Conservation (phyloP, 2,329 filamentous ascomycete species). For the Hymenoscyphus infarciens region DNA sequence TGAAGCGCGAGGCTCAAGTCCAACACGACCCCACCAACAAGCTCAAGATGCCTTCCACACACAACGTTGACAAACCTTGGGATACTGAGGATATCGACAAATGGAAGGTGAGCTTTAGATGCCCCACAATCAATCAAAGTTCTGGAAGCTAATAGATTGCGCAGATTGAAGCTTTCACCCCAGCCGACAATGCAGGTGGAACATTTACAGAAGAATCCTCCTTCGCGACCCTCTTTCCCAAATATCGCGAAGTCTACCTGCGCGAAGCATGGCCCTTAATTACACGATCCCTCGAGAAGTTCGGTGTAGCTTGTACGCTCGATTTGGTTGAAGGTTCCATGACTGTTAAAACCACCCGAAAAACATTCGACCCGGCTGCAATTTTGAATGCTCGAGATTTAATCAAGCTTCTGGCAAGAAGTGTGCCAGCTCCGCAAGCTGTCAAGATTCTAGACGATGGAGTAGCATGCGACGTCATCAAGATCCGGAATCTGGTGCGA, state of each 20-base stretch:
- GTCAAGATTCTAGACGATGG: slow-evolving; percentile 93
- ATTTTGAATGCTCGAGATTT: slow-evolving; percentile 93
- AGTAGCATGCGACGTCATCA: slow-evolving; percentile 90
- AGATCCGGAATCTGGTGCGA: slow-evolving; percentile 83
- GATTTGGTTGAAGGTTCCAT: slow-evolving; percentile 95
- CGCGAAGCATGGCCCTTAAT: slow-evolving; percentile 91
- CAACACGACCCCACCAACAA: slow-evolving; percentile 19
- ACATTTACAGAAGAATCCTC: slow-evolving; percentile 91
- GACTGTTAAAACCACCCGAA: slow-evolving; percentile 91
- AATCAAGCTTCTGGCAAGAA: slow-evolving; percentile 87
- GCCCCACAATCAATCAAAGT: neutral
- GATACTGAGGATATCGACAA: slow-evolving; percentile 97
- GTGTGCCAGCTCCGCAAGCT: slow-evolving; percentile 88
- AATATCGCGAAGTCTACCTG: slow-evolving; percentile 92
- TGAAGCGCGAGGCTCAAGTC: slow-evolving; percentile 1
- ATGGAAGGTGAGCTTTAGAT: slow-evolving; percentile 63
- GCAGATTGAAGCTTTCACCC: slow-evolving; percentile 76
- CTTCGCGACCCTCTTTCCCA: slow-evolving; percentile 84
- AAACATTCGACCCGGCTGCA: slow-evolving; percentile 86
- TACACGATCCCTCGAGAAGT: slow-evolving; percentile 80
- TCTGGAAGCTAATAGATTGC: neutral
- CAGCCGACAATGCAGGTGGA: slow-evolving; percentile 79
- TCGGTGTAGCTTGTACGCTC: slow-evolving; percentile 84
- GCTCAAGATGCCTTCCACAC: slow-evolving; percentile 72
- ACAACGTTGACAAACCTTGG: slow-evolving; percentile 90